Evolutionary conservation across 2,329 filamentous ascomycete genomes (phyloP), one percentile per base, ranked within the genome.

Genomic region (Zymoseptoria tritici): DNA sequence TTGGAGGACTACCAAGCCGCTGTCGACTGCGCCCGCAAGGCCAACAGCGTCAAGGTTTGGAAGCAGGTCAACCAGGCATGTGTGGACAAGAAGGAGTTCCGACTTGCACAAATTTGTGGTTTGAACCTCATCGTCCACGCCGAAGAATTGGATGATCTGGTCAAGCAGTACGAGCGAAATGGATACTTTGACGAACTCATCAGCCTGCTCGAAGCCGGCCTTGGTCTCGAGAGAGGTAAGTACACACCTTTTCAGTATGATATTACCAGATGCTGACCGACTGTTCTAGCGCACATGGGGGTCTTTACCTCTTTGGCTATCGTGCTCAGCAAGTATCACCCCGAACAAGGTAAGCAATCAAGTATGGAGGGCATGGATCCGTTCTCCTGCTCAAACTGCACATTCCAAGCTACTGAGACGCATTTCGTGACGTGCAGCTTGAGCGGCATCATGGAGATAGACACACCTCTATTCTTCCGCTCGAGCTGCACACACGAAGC

Each of bases 161-260:
- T 97, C 68, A 92, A 92, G 80, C 91, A 97, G 74, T 99, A 99
- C 74, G 95, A 99, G 83, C 83, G 84, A 66, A 93, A 96, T 68
- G 94, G 94, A 60, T 99, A 97, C 83, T 99, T 99, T 67, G 94
- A 99, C 68, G 94, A 99, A 79, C 88, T 99, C 64, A 99, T 99
- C 70, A 84, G 87, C 67, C 83, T 99, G 54, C 85, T 99, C 36
- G 93, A 99, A 79, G 92, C 95, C 72, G 94, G 95, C 69, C 85
- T 99, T 58, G 94, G 94, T 63, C 83, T 97, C 56, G 92, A 97
- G 79, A 85, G 69, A 19, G n/a, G n/a, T n/a, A n/a, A n/a, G n/a
- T n/a, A n/a, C n/a, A n/a, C n/a, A n/a, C n/a, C n/a, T n/a, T n/a
- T n/a, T n/a, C n/a, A n/a, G n/a, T n/a, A n/a, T n/a, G n/a, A n/a